Conservation (phyloP, 768 basidiomycete genomes). For the Podaxis mareebaensis region DNA sequence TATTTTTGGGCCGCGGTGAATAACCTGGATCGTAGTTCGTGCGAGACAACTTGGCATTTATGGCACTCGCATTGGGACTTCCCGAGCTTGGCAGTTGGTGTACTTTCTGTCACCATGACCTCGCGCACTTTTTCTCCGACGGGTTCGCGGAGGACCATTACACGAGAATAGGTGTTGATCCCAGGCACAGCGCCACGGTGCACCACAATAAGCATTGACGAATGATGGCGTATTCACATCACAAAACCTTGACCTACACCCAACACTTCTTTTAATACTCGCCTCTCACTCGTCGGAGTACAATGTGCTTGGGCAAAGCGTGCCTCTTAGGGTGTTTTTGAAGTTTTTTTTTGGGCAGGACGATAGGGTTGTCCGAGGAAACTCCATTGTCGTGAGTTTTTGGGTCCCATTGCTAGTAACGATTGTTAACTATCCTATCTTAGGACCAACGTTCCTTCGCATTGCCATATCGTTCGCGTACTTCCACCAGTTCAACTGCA, state of each 20-base stretch:
- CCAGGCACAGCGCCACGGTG: constrained; percentile 1
- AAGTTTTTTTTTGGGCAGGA: neutral
- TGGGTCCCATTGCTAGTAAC: neutral
- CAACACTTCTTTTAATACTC: neutral
- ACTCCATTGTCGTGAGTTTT: constrained; percentile 2
- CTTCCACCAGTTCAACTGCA: neutral
- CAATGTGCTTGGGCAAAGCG: neutral
- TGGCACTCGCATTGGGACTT: constrained; percentile 4
- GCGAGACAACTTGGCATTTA: neutral
- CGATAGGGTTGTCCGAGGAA: constrained; percentile 9
- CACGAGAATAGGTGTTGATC: constrained; percentile 9
- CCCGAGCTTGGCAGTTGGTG: constrained; percentile 6
- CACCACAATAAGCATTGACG: neutral
- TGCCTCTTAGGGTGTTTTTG: neutral
- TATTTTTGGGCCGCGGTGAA: neutral
- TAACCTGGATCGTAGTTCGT: neutral
- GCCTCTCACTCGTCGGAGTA: neutral
- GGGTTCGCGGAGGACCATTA: neutral
- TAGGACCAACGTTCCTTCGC: neutral
- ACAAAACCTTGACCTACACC: neutral
- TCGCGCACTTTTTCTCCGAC: neutral
- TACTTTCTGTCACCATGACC: neutral
- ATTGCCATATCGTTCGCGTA: neutral
- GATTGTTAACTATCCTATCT: neutral
- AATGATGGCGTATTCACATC: neutral